Percentiles rank a stretch among this genome's conserved stretches.
Evolutionary conservation across 768 basidiomycete genomes (phyloP).

Genomic region (Russula earlei): DNA sequence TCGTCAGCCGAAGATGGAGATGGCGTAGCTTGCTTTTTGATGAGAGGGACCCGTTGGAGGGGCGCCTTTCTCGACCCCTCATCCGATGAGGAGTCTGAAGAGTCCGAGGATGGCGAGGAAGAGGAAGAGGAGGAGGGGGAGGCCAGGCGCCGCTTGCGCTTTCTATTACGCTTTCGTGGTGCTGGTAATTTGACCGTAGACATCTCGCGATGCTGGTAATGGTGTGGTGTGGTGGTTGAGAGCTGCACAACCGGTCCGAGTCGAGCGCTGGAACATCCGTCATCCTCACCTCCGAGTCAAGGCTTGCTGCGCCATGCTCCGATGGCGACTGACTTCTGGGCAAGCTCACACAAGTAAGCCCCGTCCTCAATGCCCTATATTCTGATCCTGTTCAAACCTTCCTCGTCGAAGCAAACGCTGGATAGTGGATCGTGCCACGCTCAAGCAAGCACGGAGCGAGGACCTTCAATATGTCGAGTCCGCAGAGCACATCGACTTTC

Average conservation of each 20-base stretch:
- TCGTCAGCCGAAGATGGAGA: constrained; percentile 1
- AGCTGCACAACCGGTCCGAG: not conserved
- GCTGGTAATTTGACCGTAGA: constrained; percentile 20
- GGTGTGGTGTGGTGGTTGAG: not conserved
- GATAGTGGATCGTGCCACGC: constrained; percentile 73
- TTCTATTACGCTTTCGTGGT: constrained; percentile 26
- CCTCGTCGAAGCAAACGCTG: constrained; percentile 67
- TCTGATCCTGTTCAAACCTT: not conserved
- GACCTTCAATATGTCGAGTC: constrained; percentile 76
- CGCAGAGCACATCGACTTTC: constrained; percentile 66
- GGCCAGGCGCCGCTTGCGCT: constrained; percentile 28
- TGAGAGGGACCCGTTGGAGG: not conserved
- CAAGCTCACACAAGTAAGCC: constrained; percentile 77
- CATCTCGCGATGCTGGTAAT: not conserved
- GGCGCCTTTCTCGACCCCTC: not conserved
- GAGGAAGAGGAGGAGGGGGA: constrained; percentile 23
- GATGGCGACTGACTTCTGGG: constrained; percentile 91
- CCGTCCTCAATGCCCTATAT: not conserved
- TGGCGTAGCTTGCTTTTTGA: constrained; percentile 1
- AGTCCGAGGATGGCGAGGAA: constrained; percentile 18
- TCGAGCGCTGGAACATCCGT: no score
- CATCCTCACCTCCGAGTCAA: no score
- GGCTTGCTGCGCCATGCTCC: not conserved
- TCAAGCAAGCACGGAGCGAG: constrained; percentile 62
- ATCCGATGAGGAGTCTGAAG: constrained; percentile 21